phyloP scores from a whole-genome alignment of 192 early-diverging fungal genomes.

The Backusella westeae region DNA sequence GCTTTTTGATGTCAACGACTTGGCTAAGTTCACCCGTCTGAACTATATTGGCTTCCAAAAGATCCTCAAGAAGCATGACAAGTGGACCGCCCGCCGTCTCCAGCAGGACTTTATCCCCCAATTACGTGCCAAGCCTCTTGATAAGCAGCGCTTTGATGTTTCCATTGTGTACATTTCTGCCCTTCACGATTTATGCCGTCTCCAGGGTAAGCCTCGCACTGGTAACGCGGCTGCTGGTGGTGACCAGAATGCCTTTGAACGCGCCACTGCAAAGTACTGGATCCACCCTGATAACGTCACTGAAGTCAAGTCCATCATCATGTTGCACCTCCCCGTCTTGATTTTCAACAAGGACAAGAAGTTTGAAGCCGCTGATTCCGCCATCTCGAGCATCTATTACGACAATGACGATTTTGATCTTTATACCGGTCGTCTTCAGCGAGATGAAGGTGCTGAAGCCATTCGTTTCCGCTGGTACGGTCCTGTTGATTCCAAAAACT shows the following conservation, averaged over 20 bases:
- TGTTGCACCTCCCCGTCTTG: conserved; percentile 35
- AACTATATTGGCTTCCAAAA: conserved; percentile 86
- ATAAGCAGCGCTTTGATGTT: conserved; percentile 85
- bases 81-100: conserved; percentile 75
- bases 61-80: conserved; percentile 99
- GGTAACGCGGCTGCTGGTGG: conserved; percentile 38
- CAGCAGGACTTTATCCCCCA: conserved; percentile 73
- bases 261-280: conserved; percentile 66
- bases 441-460: conserved; percentile 38
- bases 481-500: conserved; percentile 22
- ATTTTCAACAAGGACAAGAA: conserved; percentile 46
- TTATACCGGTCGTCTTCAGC: conserved; percentile 37
- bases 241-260: conserved; percentile 62
- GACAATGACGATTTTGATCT: conserved; percentile 38
- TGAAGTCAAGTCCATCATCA: conserved; percentile 41
- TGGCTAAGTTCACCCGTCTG: conserved; percentile 75
- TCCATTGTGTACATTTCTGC: conserved; percentile 84
- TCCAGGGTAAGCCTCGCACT: conserved; percentile 36
- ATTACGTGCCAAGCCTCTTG: conserved; percentile 79
- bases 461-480: conserved; percentile 41
- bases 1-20: conserved; percentile 74
- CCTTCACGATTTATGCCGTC: conserved; percentile 69
- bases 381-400: conserved; percentile 38
- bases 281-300: conserved; percentile 41
- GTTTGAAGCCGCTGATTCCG: conserved; percentile 44